Conservation (phyloP, 768 basidiomycete species). For the Kwoniella sp. region DNA sequence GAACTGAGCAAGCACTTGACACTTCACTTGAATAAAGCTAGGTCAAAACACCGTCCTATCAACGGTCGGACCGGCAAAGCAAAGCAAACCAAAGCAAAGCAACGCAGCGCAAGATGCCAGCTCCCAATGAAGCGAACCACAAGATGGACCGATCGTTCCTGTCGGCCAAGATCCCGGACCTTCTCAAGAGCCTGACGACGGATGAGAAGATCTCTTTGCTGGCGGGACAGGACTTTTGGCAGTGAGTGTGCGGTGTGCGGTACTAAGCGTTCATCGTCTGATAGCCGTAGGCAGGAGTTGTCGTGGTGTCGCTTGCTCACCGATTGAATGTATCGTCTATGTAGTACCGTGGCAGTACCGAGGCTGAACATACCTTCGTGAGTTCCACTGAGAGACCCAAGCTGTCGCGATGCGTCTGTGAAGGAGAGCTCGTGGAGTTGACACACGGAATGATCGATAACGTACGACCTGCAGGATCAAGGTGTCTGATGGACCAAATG, state of each 20-base stretch:
- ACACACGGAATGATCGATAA: no score
- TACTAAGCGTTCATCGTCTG: no score
- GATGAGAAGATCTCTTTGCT: constrained; percentile 65
- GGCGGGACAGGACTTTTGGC: constrained; percentile 72
- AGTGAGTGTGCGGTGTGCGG: constrained; percentile 41
- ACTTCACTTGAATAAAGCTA: no score
- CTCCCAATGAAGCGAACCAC: constrained; percentile 13
- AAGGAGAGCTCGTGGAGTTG: no score
- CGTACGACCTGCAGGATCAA: constrained; percentile 54
- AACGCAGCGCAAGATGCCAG: background rate
- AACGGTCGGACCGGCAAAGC: background rate
- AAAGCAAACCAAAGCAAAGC: background rate
- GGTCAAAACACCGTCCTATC: no score
- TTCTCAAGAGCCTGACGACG: constrained; percentile 62
- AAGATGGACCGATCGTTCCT: constrained; percentile 59
- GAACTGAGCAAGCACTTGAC: no score
- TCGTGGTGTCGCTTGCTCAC: no score
- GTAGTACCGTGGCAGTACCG: constrained; percentile 24
- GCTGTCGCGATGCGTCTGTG: no score
- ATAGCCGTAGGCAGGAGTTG: no score
- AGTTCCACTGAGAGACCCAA: background rate
- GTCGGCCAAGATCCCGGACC: constrained; percentile 62
- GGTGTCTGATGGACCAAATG: constrained; percentile 76
- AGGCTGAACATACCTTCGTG: constrained; percentile 22
- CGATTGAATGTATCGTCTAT: background rate